A percentile compares a stretch with the other conserved stretches of the same genome.
These are phyloP conservation scores for Pseudogymnoascus sp. DNA, from an alignment of 2,329 filamentous ascomycete genomes.

Conservation along the genomic window DNA sequence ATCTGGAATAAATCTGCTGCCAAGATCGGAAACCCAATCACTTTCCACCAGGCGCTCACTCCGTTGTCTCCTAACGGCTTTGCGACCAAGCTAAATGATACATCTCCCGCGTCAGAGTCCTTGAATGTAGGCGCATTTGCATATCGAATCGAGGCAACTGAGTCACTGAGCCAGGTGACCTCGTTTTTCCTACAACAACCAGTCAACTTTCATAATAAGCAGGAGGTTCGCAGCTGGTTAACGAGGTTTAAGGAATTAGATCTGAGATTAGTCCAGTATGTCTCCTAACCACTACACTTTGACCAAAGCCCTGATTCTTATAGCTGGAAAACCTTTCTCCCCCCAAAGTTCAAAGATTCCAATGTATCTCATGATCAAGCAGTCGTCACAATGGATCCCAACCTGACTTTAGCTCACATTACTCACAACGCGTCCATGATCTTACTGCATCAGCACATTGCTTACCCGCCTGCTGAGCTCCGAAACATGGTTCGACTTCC, in stretches of 20 bases:
- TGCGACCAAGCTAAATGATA: neutral
- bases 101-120: slow-evolving; percentile 11
- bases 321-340: slow-evolving; percentile 41
- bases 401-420: slow-evolving; percentile 41
- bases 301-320: neutral
- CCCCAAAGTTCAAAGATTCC: slow-evolving; percentile 35
- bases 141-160: slow-evolving; percentile 23
- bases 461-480: slow-evolving; percentile 34
- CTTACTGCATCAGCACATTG: slow-evolving; percentile 42
- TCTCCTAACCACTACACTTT: neutral
- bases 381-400: slow-evolving; percentile 37
- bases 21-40: slow-evolving; percentile 25
- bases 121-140: slow-evolving; percentile 19
- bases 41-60: slow-evolving; percentile 22
- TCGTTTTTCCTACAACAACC: slow-evolving; percentile 40
- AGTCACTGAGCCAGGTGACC: slow-evolving; percentile 35
- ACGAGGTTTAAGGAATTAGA: slow-evolving; percentile 43
- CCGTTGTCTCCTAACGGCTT: slow-evolving; percentile 11
- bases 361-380: slow-evolving; percentile 14
- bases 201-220: slow-evolving; percentile 33
- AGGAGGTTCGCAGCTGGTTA: slow-evolving; percentile 37
- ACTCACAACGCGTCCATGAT: slow-evolving; percentile 46
- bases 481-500: slow-evolving; percentile 32
- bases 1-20: slow-evolving; percentile 28
- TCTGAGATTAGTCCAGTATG: slow-evolving; percentile 36